Percentiles rank a stretch among this genome's conserved stretches.
Conservation (phyloP, 139 green algal genomes). For the Coccomyxa sp. region DNA sequence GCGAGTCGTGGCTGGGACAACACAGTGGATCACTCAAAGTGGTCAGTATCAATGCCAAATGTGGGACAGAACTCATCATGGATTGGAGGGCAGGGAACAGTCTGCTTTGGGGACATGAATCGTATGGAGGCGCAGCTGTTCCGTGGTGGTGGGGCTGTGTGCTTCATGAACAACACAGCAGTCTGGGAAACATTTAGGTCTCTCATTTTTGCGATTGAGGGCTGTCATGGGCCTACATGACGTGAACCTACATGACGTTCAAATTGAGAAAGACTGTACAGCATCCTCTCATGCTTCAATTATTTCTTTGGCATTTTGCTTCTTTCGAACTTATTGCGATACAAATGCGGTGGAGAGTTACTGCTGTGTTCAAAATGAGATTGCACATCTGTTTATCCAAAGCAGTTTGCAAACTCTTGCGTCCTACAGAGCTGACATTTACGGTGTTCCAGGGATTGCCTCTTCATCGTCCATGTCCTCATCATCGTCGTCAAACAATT, state of each 20-base stretch:
- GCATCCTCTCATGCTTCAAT: too few species aligned
- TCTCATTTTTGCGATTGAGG: background rate
- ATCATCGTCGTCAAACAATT: slow-evolving; percentile 4
- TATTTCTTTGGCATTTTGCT: too few species aligned
- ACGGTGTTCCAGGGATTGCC: slow-evolving; percentile 10
- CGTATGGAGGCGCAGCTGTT: background rate
- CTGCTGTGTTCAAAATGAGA: too few species aligned
- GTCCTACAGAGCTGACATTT: background rate
- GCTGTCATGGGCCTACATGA: background rate
- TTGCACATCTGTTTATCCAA: too few species aligned
- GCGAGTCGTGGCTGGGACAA: background rate
- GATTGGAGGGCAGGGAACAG: background rate
- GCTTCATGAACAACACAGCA: background rate
- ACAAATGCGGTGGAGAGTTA: too few species aligned
- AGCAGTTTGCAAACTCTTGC: too few species aligned
- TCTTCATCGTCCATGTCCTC: slow-evolving; percentile 11
- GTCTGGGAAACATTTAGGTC: background rate
- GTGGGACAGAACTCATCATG: background rate
- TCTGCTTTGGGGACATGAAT: background rate
- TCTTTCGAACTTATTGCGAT: too few species aligned
- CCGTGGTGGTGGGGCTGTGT: background rate
- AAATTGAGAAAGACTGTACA: too few species aligned
- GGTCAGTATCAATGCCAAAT: background rate
- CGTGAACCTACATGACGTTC: too few species aligned
- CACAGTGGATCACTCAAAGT: background rate